Evolutionary conservation across 1,139 yeast genomes (phyloP).

Genomic region (Taphrina betulina): DNA sequence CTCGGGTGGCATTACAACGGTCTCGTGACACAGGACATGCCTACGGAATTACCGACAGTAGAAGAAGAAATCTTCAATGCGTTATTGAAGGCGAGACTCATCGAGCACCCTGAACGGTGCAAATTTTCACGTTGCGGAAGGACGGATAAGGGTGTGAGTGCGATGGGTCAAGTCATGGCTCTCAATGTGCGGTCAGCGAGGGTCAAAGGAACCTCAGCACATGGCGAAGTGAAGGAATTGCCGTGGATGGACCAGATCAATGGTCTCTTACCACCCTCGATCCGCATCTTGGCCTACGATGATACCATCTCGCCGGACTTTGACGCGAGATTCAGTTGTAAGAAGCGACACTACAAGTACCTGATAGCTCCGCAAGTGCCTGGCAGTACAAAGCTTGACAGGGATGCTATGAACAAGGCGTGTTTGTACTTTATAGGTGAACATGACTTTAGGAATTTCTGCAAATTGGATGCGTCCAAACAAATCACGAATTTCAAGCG

Average conservation of each 20-base stretch:
- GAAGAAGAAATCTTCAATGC: constrained; percentile 77
- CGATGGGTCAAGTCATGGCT: constrained; percentile 91
- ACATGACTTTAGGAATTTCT: constrained; percentile 90
- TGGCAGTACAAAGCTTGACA: constrained; percentile 50
- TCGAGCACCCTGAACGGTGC: constrained; percentile 54
- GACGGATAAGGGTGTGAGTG: constrained; percentile 95
- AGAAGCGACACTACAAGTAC: constrained; percentile 79
- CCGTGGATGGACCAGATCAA: constrained; percentile 76
- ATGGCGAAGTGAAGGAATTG: constrained; percentile 61
- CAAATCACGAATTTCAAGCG: constrained; percentile 77
- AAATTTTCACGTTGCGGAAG: constrained; percentile 90
- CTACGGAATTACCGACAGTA: constrained; percentile 80
- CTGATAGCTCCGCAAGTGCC: constrained; percentile 51
- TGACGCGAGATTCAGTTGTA: constrained; percentile 91
- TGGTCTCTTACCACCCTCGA: constrained; percentile 74
- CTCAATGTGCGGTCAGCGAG: constrained; percentile 70
- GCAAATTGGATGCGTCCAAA: constrained; percentile 90
- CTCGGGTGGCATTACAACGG: constrained; percentile 95
- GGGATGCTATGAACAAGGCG: constrained; percentile 67
- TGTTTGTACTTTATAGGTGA: constrained; percentile 66
- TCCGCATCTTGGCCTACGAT: constrained; percentile 76
- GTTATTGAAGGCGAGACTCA: constrained; percentile 62
- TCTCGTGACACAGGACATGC: constrained; percentile 71
- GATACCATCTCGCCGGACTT: constrained; percentile 77
- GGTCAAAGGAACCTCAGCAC: constrained; percentile 16